Conservation (phyloP, 352 stramenopile genomes). For the Pythium dissimile region DNA sequence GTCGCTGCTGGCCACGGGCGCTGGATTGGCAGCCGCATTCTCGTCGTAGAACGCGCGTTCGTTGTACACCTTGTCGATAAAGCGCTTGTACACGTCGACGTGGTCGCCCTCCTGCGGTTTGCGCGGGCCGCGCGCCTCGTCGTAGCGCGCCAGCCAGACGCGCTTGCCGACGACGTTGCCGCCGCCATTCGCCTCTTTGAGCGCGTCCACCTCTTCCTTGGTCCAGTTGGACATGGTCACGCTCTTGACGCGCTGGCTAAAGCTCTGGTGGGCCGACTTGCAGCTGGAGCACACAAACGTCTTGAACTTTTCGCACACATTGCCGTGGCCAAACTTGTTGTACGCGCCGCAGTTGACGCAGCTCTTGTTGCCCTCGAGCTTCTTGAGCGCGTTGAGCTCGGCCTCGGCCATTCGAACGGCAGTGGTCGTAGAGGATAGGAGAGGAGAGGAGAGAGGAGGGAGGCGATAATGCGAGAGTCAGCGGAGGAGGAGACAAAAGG, state of each 20-base stretch:
- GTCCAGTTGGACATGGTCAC: slow-evolving; percentile 95
- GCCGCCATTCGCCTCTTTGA: slow-evolving; percentile 83
- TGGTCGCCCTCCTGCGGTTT: slow-evolving; percentile 72
- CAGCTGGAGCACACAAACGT: slow-evolving; percentile 95
- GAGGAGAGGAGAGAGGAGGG: background rate
- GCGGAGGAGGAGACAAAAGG: slow-evolving; percentile 1
- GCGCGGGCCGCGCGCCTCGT: slow-evolving; percentile 63
- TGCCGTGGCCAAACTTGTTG: slow-evolving; percentile 91
- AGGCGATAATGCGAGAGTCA: background rate
- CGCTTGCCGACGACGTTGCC: slow-evolving; percentile 82
- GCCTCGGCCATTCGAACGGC: slow-evolving; percentile 60
- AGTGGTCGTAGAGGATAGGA: too few relatives aligned
- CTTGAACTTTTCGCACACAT: slow-evolving; percentile 90
- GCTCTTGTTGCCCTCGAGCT: slow-evolving; percentile 79
- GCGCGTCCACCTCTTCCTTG: slow-evolving; percentile 85
- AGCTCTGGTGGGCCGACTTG: slow-evolving; percentile 94
- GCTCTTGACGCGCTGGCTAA: slow-evolving; percentile 93
- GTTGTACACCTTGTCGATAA: slow-evolving; percentile 85
- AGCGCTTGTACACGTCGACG: slow-evolving; percentile 84
- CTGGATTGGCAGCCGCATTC: slow-evolving; percentile 11
- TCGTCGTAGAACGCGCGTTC: slow-evolving; percentile 76
- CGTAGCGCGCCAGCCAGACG: slow-evolving; percentile 88
- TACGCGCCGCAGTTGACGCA: slow-evolving; percentile 84
- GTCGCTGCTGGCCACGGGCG: background rate
- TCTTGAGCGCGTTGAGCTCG: slow-evolving; percentile 79